Percentiles rank a stretch among this genome's conserved stretches.
Conservation (phyloP, 306 rosid genomes). For the Acmispon strigosus region DNA sequence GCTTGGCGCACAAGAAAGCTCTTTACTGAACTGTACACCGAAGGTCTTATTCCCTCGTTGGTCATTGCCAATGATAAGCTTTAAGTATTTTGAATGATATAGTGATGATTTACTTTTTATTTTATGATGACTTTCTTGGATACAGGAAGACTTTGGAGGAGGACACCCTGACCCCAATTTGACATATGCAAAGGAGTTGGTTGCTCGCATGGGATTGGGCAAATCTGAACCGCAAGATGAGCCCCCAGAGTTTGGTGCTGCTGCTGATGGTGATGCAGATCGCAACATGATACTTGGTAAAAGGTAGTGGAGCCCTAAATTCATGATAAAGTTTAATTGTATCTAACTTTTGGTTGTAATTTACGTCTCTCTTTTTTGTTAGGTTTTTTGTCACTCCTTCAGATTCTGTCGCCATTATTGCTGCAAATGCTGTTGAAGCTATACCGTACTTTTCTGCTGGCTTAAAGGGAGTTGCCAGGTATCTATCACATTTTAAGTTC, state of each 20-base stretch:
- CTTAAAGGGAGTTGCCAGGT: slow-evolving; percentile 99
- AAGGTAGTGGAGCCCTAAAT: slow-evolving; percentile 45
- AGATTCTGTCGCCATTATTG: slow-evolving; percentile 97
- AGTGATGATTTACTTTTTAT: slow-evolving; percentile 1
- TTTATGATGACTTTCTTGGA: slow-evolving; percentile 23
- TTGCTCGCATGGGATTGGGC: slow-evolving; percentile 84
- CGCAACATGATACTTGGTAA: slow-evolving; percentile 98
- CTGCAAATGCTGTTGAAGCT: slow-evolving; percentile 97
- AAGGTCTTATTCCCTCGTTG: slow-evolving; percentile 53
- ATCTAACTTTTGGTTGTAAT: background rate
- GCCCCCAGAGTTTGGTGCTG: slow-evolving; percentile 98
- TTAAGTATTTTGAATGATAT: background rate
- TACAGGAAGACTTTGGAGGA: slow-evolving; percentile 98
- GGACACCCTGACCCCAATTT: slow-evolving; percentile 99
- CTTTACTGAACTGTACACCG: slow-evolving; percentile 83
- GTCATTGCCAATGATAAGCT: background rate
- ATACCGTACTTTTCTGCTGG: slow-evolving; percentile 93
- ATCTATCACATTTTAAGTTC: slow-evolving; percentile 15
- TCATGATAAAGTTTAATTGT: background rate
- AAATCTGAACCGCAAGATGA: slow-evolving; percentile 63
- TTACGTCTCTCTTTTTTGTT: background rate
- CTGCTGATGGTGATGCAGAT: slow-evolving; percentile 99
- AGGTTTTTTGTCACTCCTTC: slow-evolving; percentile 99
- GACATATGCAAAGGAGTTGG: slow-evolving; percentile 98
- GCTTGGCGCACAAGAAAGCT: slow-evolving; percentile 94